phyloP scores from a whole-genome alignment of 768 basidiomycete species.

The Agrocybe praecox region DNA sequence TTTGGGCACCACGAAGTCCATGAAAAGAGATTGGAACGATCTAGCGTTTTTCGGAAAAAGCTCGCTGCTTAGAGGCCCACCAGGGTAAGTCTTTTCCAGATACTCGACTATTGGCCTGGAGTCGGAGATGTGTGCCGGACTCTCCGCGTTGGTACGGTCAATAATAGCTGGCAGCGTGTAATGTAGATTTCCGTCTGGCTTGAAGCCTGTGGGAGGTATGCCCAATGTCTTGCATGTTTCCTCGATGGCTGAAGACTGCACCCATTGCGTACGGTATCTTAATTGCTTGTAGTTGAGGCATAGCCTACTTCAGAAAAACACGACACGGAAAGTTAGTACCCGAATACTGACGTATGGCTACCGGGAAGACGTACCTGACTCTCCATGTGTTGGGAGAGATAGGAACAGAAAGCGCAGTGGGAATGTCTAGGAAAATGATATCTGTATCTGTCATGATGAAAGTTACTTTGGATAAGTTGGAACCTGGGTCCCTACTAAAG shows the following conservation, averaged over 20 bases:
- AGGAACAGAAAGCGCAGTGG: conserved; percentile 10
- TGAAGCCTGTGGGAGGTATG: conserved; percentile 26
- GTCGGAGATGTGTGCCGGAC: conserved; percentile 30
- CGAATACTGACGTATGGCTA: neutral
- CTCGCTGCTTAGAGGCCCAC: conserved; percentile 8
- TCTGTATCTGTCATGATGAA: conserved; percentile 6
- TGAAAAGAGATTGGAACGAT: conserved; percentile 24
- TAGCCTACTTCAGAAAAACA: neutral
- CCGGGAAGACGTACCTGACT: conserved; percentile 22
- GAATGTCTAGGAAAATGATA: conserved; percentile 23
- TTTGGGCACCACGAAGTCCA: conserved; percentile 15
- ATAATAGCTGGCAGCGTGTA: conserved; percentile 36
- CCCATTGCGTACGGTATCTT: conserved; percentile 26
- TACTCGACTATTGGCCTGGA: conserved; percentile 37
- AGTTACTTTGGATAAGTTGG: neutral
- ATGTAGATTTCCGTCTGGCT: conserved; percentile 25
- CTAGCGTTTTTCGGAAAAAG: conserved; percentile 24
- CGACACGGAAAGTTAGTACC: neutral
- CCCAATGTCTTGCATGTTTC: conserved; percentile 21
- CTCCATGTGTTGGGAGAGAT: conserved; percentile 28
- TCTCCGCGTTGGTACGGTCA: conserved; percentile 20
- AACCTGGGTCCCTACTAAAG: neutral
- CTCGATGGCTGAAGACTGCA: conserved; percentile 27
- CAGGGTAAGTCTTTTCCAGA: conserved; percentile 33
- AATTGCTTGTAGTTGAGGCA: conserved; percentile 26